Conservation (phyloP, 108 stramenopile species). For the Nannochloropsis salina region DNA sequence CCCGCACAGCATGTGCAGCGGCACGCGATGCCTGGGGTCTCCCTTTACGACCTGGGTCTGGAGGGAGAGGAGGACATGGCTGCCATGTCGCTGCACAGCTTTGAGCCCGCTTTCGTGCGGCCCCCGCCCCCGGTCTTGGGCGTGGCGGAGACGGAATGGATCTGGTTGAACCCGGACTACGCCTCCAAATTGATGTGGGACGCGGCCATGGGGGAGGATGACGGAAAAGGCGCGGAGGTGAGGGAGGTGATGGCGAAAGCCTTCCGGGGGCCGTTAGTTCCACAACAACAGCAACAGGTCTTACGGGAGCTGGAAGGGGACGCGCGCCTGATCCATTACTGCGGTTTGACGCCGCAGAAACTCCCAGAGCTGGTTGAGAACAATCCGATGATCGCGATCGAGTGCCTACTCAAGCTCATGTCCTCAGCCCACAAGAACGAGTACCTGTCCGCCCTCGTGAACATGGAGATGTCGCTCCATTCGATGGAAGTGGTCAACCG, state of each 20-base stretch:
- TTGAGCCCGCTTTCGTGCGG: constrained; percentile 52
- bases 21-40: constrained; percentile 3
- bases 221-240: constrained; percentile 45
- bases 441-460: constrained; percentile 79
- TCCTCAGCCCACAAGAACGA: constrained; percentile 52
- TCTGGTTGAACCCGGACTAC: constrained; percentile 57
- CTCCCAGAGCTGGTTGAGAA: constrained; percentile 87
- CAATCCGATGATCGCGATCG: constrained; percentile 84
- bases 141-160: constrained; percentile 44
- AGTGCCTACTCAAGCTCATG: constrained; percentile 76
- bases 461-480: constrained; percentile 95
- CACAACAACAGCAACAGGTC: constrained; percentile 51
- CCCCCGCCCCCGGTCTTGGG: constrained; percentile 51
- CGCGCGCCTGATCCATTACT: constrained; percentile 47
- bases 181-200: constrained; percentile 59
- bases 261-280: constrained; percentile 52
- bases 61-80: constrained; percentile 27
- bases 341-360: constrained; percentile 78
- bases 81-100: constrained; percentile 41
- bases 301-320: constrained; percentile 49
- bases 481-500: constrained; percentile 75
- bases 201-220: constrained; percentile 48
- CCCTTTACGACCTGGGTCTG: constrained; percentile 42
- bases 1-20: neutral
- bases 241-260: constrained; percentile 55